A percentile compares a stretch with the other conserved stretches of the same genome.
phyloP scores from a whole-genome alignment of 2,329 filamentous ascomycete genomes.

The Venturia asperata region DNA sequence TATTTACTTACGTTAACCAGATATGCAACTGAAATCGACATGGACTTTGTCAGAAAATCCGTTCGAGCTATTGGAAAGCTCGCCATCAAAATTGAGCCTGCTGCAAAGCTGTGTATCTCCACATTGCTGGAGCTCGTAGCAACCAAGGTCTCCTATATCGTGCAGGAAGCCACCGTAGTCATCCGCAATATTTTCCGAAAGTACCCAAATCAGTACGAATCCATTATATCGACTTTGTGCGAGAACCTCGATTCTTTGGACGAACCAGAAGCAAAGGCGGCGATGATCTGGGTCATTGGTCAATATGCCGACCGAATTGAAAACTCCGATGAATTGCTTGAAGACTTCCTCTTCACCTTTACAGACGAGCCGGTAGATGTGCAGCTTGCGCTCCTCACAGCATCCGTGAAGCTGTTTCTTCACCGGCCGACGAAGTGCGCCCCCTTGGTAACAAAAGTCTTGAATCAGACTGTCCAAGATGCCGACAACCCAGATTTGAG shows the following conservation, averaged over 20 bases:
- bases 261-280: slow-evolving; percentile 94
- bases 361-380: slow-evolving; percentile 93
- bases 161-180: slow-evolving; percentile 96
- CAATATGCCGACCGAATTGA: slow-evolving; percentile 97
- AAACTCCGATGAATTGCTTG: slow-evolving; percentile 86
- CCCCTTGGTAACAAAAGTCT: slow-evolving; percentile 82
- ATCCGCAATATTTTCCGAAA: slow-evolving; percentile 99
- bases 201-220: slow-evolving; percentile 98
- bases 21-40: slow-evolving; percentile 94
- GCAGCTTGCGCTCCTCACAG: slow-evolving; percentile 86
- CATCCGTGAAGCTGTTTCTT: slow-evolving; percentile 96
- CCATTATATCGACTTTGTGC: slow-evolving; percentile 90
- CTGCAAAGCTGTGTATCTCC: slow-evolving; percentile 84
- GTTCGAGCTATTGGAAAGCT: slow-evolving; percentile 96
- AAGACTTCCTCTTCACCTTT: slow-evolving; percentile 93
- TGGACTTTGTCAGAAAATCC: slow-evolving; percentile 96
- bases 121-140: slow-evolving; percentile 86
- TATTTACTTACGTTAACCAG: slow-evolving; percentile 28
- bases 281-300: slow-evolving; percentile 99
- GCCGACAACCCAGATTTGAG: slow-evolving; percentile 97
- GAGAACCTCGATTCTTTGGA: slow-evolving; percentile 94
- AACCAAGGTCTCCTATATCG: slow-evolving; percentile 98
- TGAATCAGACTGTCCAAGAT: slow-evolving; percentile 98
- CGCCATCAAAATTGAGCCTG: slow-evolving; percentile 97
- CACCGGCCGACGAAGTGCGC: slow-evolving; percentile 93